These are phyloP conservation scores for Cladosporium sp. DNA, from an alignment of 2,329 filamentous ascomycete species.

Conservation along the genomic window DNA sequence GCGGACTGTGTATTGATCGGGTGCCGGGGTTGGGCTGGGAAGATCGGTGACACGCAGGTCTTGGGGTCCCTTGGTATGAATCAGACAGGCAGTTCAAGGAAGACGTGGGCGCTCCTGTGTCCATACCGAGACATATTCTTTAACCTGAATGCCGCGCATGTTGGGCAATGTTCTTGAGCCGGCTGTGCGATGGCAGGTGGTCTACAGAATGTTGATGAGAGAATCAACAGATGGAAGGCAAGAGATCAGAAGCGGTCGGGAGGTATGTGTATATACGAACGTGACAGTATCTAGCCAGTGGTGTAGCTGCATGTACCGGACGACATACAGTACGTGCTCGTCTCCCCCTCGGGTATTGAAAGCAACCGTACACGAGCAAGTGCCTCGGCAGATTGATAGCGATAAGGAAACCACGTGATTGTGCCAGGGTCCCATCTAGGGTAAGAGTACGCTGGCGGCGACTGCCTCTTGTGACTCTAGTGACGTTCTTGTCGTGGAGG, in stretches of 20 bases:
- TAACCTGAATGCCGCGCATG: slow-evolving; percentile 61
- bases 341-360: neutral
- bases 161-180: slow-evolving; percentile 25
- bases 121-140: slow-evolving; percentile 23
- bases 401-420: neutral
- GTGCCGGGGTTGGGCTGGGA: slow-evolving; percentile 66
- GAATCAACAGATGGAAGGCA: neutral
- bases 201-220: neutral
- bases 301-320: no score
- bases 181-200: neutral
- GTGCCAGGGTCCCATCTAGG: neutral
- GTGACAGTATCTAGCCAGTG: no score
- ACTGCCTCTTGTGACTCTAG: neutral
- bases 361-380: no score
- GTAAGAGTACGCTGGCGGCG: neutral
- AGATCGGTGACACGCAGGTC: slow-evolving; percentile 73
- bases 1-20: slow-evolving; percentile 77
- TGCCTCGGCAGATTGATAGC: neutral
- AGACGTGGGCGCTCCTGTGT: neutral
- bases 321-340: no score
- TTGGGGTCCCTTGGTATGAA: slow-evolving; percentile 59
- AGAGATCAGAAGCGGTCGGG: no score
- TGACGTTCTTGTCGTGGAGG: neutral
- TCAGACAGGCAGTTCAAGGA: neutral
- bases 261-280: no score